Percentiles rank a stretch among this genome's conserved stretches.
phyloP scores from a whole-genome alignment of 2,329 filamentous ascomycete genomes.

The Ophiostoma sp. region DNA sequence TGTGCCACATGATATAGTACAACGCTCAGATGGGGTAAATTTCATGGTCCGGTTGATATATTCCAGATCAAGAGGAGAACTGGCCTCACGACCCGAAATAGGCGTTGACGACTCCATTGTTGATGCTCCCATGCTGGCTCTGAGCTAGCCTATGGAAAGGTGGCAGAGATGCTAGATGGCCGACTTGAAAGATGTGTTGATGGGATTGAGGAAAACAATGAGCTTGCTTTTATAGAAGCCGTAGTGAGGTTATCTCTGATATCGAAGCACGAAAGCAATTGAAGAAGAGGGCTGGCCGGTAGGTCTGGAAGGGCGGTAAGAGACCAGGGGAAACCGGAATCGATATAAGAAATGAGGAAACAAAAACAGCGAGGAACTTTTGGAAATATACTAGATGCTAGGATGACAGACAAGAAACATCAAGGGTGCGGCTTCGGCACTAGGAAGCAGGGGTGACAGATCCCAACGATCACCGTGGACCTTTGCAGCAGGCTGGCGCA shows the following conservation, averaged over 20 bases:
- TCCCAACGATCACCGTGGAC: not conserved
- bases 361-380: not conserved
- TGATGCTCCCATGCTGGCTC: not conserved
- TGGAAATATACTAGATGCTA: not conserved
- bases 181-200: too few species aligned
- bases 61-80: constrained; percentile 29
- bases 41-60: constrained; percentile 33
- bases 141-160: not conserved
- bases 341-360: not conserved
- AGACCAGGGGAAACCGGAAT: too few species aligned
- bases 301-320: too few species aligned
- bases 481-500: not conserved
- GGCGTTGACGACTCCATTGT: not conserved
- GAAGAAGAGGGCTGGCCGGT: too few species aligned
- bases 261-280: too few species aligned
- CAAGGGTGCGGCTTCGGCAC: constrained; percentile 1
- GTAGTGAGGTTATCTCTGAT: too few species aligned
- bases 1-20: constrained; percentile 44
- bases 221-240: too few species aligned
- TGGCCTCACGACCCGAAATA: not conserved
- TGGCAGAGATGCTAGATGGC: too few species aligned
- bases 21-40: constrained; percentile 39
- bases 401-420: not conserved
- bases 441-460: not conserved
- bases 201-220: too few species aligned